A percentile compares a stretch with the other conserved stretches of the same genome.
These are phyloP conservation scores for Aspergillus viridinutans DNA, from an alignment of 2,329 filamentous ascomycete species.

Conservation along the genomic window DNA sequence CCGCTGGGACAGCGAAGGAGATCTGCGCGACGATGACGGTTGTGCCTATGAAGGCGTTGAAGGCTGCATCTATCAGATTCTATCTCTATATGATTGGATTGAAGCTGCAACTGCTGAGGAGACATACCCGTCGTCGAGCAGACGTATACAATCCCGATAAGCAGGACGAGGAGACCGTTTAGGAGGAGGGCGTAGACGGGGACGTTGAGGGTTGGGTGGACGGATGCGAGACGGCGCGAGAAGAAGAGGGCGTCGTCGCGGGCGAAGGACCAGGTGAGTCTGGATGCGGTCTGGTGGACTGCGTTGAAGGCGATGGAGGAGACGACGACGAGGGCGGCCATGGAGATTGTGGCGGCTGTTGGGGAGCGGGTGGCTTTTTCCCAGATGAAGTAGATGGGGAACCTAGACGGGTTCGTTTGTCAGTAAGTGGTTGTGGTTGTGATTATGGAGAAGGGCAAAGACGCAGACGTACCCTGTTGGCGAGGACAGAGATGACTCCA, in stretches of 20 bases:
- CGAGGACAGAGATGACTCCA: slow-evolving; percentile 10
- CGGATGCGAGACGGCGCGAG: slow-evolving; percentile 13
- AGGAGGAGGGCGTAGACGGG: slow-evolving; percentile 15
- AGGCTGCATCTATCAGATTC: slow-evolving; percentile 9
- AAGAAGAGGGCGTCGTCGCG: slow-evolving; percentile 29
- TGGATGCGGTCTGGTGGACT: slow-evolving; percentile 25
- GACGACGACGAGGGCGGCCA: slow-evolving; percentile 14
- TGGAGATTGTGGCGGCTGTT: slow-evolving; percentile 17
- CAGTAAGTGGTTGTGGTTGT: neutral
- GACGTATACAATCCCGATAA: slow-evolving; percentile 20
- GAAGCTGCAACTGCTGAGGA: neutral
- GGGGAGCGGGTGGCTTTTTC: slow-evolving; percentile 19
- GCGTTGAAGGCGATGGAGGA: slow-evolving; percentile 19
- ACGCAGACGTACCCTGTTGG: slow-evolving; percentile 12
- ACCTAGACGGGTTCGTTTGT: neutral
- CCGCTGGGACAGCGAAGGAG: slow-evolving; percentile 18
- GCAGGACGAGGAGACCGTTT: slow-evolving; percentile 12
- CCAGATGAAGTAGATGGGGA: slow-evolving; percentile 22
- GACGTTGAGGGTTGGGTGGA: slow-evolving; percentile 10
- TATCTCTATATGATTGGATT: neutral
- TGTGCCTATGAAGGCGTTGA: slow-evolving; percentile 22
- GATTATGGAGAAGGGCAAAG: neutral
- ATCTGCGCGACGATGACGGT: slow-evolving; percentile 21
- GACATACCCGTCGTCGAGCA: slow-evolving; percentile 17
- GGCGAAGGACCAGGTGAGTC: slow-evolving; percentile 32